Evolutionary conservation across 1,139 yeast species (phyloP).

Genomic region (Pneumocystis oryctolagi): DNA sequence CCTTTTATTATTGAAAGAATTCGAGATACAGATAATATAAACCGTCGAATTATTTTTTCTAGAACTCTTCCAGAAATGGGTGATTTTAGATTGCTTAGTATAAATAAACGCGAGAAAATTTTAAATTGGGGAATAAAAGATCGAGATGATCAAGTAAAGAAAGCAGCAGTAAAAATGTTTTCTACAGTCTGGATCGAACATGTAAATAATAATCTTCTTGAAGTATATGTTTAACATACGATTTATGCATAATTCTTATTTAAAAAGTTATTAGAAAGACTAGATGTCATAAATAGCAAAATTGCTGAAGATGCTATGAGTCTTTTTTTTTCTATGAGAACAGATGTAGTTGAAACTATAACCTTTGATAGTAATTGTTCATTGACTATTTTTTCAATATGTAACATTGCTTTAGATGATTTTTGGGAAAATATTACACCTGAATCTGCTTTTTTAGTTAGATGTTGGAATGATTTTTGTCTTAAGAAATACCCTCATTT

Average conservation of each 20-base stretch:
- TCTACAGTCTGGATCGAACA: slow-evolving; percentile 57
- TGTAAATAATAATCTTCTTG: slow-evolving; percentile 55
- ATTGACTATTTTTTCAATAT: neutral
- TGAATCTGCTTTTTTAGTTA: slow-evolving; percentile 58
- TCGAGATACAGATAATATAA: slow-evolving; percentile 57
- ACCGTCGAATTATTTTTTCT: slow-evolving; percentile 59
- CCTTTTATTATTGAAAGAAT: slow-evolving; percentile 65
- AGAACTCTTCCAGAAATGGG: slow-evolving; percentile 55
- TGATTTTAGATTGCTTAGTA: slow-evolving; percentile 46
- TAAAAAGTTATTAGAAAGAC: slow-evolving; percentile 39
- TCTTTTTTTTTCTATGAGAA: slow-evolving; percentile 44
- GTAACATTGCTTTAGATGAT: slow-evolving; percentile 20
- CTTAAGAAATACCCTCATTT: slow-evolving; percentile 29
- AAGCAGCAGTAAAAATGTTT: slow-evolving; percentile 60
- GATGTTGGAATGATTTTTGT: slow-evolving; percentile 55
- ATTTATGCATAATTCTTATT: neutral
- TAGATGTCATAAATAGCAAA: slow-evolving; percentile 51
- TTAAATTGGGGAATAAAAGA: slow-evolving; percentile 78
- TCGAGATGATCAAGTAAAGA: slow-evolving; percentile 58
- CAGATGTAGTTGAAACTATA: slow-evolving; percentile 45
- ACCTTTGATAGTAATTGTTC: slow-evolving; percentile 31
- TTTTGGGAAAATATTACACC: slow-evolving; percentile 61
- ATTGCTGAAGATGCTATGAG: slow-evolving; percentile 55
- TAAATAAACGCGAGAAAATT: slow-evolving; percentile 48
- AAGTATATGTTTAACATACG: slow-evolving; percentile 16